Percentiles rank a stretch among this genome's conserved stretches.
Conservation (phyloP, 1,284 basidiomycete genomes). For the Abortiporus biennis region DNA sequence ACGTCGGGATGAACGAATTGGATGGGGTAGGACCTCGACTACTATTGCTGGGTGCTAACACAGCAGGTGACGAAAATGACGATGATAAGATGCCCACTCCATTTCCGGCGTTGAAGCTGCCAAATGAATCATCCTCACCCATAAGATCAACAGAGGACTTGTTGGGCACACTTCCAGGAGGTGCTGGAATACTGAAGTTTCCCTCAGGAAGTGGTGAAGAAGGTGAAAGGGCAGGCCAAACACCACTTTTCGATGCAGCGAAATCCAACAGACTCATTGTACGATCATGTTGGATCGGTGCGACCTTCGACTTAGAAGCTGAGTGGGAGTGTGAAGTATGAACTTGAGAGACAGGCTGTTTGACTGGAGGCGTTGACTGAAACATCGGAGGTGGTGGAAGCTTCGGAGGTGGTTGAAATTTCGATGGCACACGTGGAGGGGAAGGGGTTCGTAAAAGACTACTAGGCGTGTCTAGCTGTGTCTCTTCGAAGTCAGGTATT, state of each 20-base stretch:
- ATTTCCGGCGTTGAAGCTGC: constrained; percentile 8
- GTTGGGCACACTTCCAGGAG: constrained; percentile 1
- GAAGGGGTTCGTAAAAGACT: constrained; percentile 20
- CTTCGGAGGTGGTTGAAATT: constrained; percentile 6
- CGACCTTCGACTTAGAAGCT: constrained; percentile 8
- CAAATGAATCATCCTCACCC: constrained; percentile 18
- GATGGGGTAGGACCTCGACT: constrained; percentile 1
- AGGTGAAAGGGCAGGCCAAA: constrained; percentile 61
- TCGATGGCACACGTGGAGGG: constrained; percentile 17
- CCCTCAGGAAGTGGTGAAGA: constrained; percentile 46
- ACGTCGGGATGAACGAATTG: not conserved
- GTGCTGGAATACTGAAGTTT: constrained; percentile 24
- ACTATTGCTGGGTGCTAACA: constrained; percentile 1
- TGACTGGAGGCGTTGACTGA: no score
- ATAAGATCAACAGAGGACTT: constrained; percentile 14
- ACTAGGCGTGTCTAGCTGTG: constrained; percentile 10
- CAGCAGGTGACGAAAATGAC: constrained; percentile 5
- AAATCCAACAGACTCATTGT: constrained; percentile 49
- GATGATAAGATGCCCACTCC: not conserved
- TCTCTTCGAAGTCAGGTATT: constrained; percentile 15
- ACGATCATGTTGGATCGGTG: constrained; percentile 40
- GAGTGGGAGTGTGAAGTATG: constrained; percentile 1
- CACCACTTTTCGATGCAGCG: constrained; percentile 44
- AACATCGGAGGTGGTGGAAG: constrained; percentile 1
- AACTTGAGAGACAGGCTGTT: constrained; percentile 1